These are phyloP conservation scores for Trypanosoma avium DNA, from an alignment of 208 protist genomes.

Conservation along the genomic window DNA sequence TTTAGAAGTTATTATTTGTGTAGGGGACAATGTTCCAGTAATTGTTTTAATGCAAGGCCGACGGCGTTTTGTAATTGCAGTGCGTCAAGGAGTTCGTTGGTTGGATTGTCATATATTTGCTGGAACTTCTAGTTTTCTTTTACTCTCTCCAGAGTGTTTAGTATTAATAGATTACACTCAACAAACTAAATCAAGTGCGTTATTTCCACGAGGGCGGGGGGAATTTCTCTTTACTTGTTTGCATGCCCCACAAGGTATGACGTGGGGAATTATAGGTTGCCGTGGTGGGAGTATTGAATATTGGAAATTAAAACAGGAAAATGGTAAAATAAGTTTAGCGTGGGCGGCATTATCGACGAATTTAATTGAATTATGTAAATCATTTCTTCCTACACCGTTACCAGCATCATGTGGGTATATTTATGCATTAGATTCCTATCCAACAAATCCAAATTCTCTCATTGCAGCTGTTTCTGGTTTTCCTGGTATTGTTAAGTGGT, in stretches of 20 bases:
- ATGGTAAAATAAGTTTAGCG: conserved; percentile 12
- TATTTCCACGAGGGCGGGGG: conserved; percentile 3
- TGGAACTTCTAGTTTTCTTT: conserved; percentile 74
- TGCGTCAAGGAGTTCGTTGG: conserved; percentile 60
- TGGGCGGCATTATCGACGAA: conserved; percentile 59
- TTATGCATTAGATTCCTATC: conserved; percentile 72
- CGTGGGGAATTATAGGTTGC: conserved; percentile 64
- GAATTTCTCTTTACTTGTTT: conserved; percentile 56
- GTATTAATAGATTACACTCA: conserved; percentile 71
- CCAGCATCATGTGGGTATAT: conserved; percentile 40
- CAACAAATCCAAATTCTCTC: conserved; percentile 74
- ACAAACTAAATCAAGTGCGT: conserved; percentile 22
- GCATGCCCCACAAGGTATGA: conserved; percentile 74
- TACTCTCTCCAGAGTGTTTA: conserved; percentile 67
- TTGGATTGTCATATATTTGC: conserved; percentile 70
- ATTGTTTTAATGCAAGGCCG: conserved; percentile 65
- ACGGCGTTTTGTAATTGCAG: conserved; percentile 50
- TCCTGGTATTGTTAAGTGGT: conserved; percentile 80
- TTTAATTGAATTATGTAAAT: conserved; percentile 51
- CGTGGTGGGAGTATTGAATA: conserved; percentile 67
- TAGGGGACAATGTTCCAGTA: conserved; percentile 71
- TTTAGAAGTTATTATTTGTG: conserved; percentile 64
- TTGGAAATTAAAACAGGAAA: conserved; percentile 52
- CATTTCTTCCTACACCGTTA: conserved; percentile 39
- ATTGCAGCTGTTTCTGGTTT: conserved; percentile 69